phyloP scores from a whole-genome alignment of 1,139 yeast species.

The Nematodospora anomalae region DNA sequence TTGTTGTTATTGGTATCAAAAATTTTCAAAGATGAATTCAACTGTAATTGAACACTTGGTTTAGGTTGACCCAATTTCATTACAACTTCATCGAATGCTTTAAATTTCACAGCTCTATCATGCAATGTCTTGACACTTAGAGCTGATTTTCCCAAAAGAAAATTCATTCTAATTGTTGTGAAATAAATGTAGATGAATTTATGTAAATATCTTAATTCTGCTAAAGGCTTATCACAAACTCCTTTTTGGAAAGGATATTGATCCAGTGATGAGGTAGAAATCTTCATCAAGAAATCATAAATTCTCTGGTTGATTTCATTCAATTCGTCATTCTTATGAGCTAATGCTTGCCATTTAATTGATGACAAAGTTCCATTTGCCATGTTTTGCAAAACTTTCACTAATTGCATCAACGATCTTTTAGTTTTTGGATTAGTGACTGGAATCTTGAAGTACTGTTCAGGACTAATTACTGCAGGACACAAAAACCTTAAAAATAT shows the following conservation, averaged over 20 bases:
- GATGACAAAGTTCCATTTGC: slow-evolving; percentile 73
- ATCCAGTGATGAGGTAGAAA: slow-evolving; percentile 17
- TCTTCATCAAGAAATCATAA: slow-evolving; percentile 42
- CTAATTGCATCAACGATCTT: slow-evolving; percentile 75
- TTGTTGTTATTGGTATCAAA: slow-evolving; percentile 41
- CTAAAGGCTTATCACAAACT: slow-evolving; percentile 27
- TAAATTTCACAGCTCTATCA: slow-evolving; percentile 27
- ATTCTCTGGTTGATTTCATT: slow-evolving; percentile 46
- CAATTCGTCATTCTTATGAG: slow-evolving; percentile 42
- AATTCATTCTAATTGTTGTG: slow-evolving; percentile 48
- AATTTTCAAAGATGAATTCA: slow-evolving; percentile 50
- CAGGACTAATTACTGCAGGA: slow-evolving; percentile 92
- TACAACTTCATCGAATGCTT: slow-evolving; percentile 30
- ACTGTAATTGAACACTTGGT: slow-evolving; percentile 49
- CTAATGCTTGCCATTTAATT: slow-evolving; percentile 60
- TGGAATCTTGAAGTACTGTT: slow-evolving; percentile 53
- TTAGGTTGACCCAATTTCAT: slow-evolving; percentile 42
- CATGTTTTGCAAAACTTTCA: slow-evolving; percentile 81
- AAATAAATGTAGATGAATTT: slow-evolving; percentile 64
- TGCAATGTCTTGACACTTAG: slow-evolving; percentile 23
- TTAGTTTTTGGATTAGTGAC: slow-evolving; percentile 53
- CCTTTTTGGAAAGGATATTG: slow-evolving; percentile 32
- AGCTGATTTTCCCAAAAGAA: slow-evolving; percentile 27
- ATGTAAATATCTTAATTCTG: slow-evolving; percentile 63
- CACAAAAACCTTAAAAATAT: slow-evolving; percentile 81